Percentiles rank a stretch among this genome's conserved stretches.
Conservation (phyloP, 2,329 filamentous ascomycete genomes). For the Paecilomyces formosus region DNA sequence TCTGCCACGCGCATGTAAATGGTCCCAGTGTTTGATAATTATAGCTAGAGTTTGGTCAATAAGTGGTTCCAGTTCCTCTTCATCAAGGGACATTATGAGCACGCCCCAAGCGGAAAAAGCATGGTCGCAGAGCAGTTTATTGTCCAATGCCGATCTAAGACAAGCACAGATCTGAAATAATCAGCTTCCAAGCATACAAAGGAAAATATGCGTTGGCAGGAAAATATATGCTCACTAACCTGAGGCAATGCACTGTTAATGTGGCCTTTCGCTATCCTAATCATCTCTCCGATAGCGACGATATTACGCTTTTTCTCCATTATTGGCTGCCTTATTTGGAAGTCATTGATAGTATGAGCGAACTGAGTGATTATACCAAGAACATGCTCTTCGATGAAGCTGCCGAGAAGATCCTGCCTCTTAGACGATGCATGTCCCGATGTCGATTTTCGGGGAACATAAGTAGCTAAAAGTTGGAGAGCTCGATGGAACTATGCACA, state of each 20-base stretch:
- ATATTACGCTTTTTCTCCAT: conserved; percentile 72
- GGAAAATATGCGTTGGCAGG: neutral
- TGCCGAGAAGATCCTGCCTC: conserved; percentile 53
- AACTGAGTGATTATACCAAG: conserved; percentile 81
- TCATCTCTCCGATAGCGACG: conserved; percentile 79
- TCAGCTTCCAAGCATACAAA: conserved; percentile 4
- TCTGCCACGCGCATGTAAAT: conserved; percentile 56
- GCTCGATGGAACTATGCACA: conserved; percentile 40
- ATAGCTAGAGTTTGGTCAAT: conserved; percentile 87
- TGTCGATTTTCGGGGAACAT: conserved; percentile 44
- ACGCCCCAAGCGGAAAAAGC: conserved; percentile 80
- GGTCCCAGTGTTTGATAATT: conserved; percentile 70
- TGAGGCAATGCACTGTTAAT: conserved; percentile 78
- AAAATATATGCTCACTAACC: conserved; percentile 40
- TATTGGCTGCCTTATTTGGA: conserved; percentile 47
- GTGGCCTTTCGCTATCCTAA: conserved; percentile 64
- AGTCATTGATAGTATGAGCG: conserved; percentile 69
- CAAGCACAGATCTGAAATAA: conserved; percentile 75
- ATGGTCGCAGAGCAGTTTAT: conserved; percentile 64
- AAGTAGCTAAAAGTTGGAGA: conserved; percentile 41
- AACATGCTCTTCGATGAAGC: conserved; percentile 75
- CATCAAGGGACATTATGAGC: conserved; percentile 66
- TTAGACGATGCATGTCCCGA: conserved; percentile 39
- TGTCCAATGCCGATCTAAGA: conserved; percentile 72
- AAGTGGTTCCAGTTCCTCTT: conserved; percentile 70